Conservation (phyloP, 2,329 filamentous ascomycete species). For the Epichloe festucae region DNA sequence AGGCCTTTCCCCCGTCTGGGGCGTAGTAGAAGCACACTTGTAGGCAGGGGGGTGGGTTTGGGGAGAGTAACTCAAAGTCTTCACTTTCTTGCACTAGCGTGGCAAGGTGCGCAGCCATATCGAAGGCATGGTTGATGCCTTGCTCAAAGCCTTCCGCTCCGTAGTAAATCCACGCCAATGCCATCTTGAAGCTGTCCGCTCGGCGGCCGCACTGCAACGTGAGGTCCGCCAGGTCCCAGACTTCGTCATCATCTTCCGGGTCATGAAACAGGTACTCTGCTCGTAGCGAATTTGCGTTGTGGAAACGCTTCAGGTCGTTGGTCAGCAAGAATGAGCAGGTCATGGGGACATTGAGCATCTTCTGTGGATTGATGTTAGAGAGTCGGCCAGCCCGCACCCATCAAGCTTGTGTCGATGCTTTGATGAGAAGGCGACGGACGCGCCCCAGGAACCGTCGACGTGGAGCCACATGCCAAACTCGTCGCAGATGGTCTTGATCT, state of each 20-base stretch:
- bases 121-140: slow-evolving; percentile 61
- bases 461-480: slow-evolving; percentile 75
- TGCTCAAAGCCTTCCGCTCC: slow-evolving; percentile 57
- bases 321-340: slow-evolving; percentile 83
- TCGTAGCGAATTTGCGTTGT: slow-evolving; percentile 69
- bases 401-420: slow-evolving; percentile 48
- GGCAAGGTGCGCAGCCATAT: slow-evolving; percentile 54
- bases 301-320: slow-evolving; percentile 62
- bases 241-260: slow-evolving; percentile 35
- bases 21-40: slow-evolving; percentile 92
- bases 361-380: slow-evolving; percentile 87
- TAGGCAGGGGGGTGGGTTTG: slow-evolving; percentile 70
- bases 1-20: slow-evolving; percentile 32
- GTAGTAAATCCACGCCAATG: slow-evolving; percentile 80
- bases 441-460: slow-evolving; percentile 85
- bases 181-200: slow-evolving; percentile 75
- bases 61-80: slow-evolving; percentile 58
- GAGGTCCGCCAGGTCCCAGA: slow-evolving; percentile 83
- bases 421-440: slow-evolving; percentile 63
- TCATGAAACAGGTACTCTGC: slow-evolving; percentile 77
- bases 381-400: slow-evolving; percentile 63
- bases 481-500: slow-evolving; percentile 56
- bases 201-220: slow-evolving; percentile 85
- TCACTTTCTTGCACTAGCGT: slow-evolving; percentile 36
- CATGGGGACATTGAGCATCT: slow-evolving; percentile 85